A percentile compares a stretch with the other conserved stretches of the same genome.
Evolutionary conservation across 2,329 filamentous ascomycete genomes (phyloP).

Genomic region (Aureobasidium zeae): DNA sequence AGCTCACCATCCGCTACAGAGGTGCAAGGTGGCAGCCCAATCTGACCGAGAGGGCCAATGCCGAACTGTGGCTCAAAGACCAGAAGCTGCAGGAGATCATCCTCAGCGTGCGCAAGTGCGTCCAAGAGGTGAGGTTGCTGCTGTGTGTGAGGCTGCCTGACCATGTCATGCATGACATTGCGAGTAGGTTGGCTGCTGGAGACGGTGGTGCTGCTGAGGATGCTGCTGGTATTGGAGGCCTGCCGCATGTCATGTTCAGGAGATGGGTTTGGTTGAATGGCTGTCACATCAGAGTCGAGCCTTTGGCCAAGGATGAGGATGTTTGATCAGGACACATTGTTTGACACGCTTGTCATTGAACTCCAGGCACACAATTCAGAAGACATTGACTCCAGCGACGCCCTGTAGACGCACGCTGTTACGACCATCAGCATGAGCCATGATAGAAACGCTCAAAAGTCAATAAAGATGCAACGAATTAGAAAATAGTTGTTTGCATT

Average conservation of each 20-base stretch:
- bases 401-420: too few species aligned
- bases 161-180: not conserved
- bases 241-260: slow-evolving; percentile 9
- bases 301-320: slow-evolving; percentile 11
- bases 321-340: not conserved
- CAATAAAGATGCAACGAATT: not conserved
- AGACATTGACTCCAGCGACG: too few species aligned
- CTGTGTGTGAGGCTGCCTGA: slow-evolving; percentile 9
- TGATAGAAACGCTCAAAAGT: not conserved
- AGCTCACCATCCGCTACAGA: slow-evolving; percentile 26
- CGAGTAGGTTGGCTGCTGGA: not conserved
- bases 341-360: too few species aligned
- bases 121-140: slow-evolving; percentile 2
- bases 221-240: not conserved
- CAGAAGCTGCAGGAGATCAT: slow-evolving; percentile 16
- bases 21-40: slow-evolving; percentile 26
- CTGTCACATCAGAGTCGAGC: slow-evolving; percentile 15
- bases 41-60: slow-evolving; percentile 16
- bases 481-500: slow-evolving; percentile 15
- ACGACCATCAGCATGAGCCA: too few species aligned
- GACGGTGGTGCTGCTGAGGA: not conserved
- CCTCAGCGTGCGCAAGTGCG: slow-evolving; percentile 17
- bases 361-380: too few species aligned
- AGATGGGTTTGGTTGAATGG: slow-evolving; percentile 10
- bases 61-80: slow-evolving; percentile 17